These are phyloP conservation scores for Paraleonurus japonicus DNA, from an alignment of 257 asterid genomes.

Conservation along the genomic window DNA sequence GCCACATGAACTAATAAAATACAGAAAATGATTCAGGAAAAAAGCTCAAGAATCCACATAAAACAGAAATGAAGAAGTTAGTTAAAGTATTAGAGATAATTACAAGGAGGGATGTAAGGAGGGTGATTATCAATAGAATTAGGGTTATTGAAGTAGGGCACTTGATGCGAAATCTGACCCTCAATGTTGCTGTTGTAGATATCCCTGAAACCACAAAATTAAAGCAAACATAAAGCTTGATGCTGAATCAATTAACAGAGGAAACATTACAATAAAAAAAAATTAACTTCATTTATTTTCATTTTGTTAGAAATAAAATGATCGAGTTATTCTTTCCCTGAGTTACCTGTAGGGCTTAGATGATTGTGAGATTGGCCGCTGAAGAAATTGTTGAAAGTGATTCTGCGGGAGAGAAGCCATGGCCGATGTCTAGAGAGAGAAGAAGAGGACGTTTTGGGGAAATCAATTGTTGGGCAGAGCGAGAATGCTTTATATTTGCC, in stretches of 20 bases:
- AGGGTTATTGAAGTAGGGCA: conserved; percentile 59
- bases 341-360: conserved; percentile 63
- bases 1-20: conserved; percentile 69
- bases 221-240: conserved; percentile 1
- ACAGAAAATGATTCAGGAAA: not conserved
- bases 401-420: conserved; percentile 79
- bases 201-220: conserved; percentile 48
- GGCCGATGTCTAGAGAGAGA: conserved; percentile 34
- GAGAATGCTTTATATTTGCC: conserved; percentile 29
- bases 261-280: not conserved
- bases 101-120: conserved; percentile 93
- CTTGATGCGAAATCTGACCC: conserved; percentile 73
- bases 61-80: not conserved
- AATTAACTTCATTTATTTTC: not conserved
- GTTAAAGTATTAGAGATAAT: conserved; percentile 9
- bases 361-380: conserved; percentile 49
- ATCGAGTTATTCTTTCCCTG: not conserved
- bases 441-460: conserved; percentile 15
- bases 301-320: not conserved
- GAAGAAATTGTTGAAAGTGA: conserved; percentile 60
- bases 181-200: conserved; percentile 62
- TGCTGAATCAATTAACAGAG: conserved; percentile 3
- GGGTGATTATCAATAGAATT: conserved; percentile 85
- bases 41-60: not conserved
- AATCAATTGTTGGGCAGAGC: conserved; percentile 1